Conservation (phyloP, 345 rosid species). For the Excoecaria cochinchinensis region DNA sequence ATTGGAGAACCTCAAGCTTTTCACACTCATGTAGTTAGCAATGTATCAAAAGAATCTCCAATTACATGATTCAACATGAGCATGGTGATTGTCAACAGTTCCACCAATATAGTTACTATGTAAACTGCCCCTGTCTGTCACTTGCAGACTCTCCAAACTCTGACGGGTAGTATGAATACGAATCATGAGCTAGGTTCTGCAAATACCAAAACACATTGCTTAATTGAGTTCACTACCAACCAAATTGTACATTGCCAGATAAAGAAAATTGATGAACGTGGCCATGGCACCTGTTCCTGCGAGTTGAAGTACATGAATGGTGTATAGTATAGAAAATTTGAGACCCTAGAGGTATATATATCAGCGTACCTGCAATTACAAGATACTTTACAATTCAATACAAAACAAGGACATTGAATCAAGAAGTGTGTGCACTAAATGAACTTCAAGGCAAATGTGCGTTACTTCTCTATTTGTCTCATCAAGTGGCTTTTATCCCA, state of each 20-base stretch:
- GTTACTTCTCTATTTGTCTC: constrained; percentile 92
- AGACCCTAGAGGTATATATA: constrained; percentile 87
- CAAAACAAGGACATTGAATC: neutral
- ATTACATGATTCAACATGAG: neutral
- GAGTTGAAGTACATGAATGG: constrained; percentile 96
- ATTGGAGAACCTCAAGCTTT: neutral
- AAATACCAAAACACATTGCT: constrained; percentile 5
- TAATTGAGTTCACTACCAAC: constrained; percentile 10
- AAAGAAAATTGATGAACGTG: neutral
- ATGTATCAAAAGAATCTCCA: neutral
- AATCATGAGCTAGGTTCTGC: constrained; percentile 88
- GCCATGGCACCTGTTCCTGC: constrained; percentile 72
- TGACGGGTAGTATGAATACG: constrained; percentile 37
- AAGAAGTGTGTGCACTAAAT: neutral
- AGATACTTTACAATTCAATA: neutral
- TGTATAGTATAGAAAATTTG: constrained; percentile 81
- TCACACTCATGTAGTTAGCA: neutral
- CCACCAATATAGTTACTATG: neutral
- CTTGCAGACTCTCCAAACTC: constrained; percentile 18
- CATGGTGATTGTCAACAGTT: neutral
- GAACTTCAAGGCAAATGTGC: constrained; percentile 4
- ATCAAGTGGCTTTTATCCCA: constrained; percentile 98
- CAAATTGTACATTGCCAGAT: neutral
- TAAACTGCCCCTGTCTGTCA: neutral
- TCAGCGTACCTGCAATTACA: constrained; percentile 76